A percentile compares a stretch with the other conserved stretches of the same genome.
phyloP scores from a whole-genome alignment of 805 yeast genomes.

The Spathaspora gorwiae region DNA sequence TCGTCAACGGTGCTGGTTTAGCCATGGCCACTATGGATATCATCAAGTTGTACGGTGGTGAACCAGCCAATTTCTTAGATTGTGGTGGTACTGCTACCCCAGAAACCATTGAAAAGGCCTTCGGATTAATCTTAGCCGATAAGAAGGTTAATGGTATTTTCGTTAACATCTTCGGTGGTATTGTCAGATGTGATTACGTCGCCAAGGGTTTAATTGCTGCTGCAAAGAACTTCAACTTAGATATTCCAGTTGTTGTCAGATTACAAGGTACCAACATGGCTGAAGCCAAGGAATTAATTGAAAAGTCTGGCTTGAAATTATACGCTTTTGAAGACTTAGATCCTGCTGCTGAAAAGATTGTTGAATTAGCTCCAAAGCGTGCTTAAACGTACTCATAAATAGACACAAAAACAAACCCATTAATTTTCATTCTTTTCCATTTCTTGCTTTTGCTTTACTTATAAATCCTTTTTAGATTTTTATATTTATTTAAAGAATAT shows the following conservation, averaged over 20 bases:
- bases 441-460: background rate
- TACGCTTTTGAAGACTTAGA: slow-evolving; percentile 89
- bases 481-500: too few species aligned
- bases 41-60: slow-evolving; percentile 96
- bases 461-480: background rate
- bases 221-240: slow-evolving; percentile 83
- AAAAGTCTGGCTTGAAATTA: slow-evolving; percentile 87
- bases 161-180: slow-evolving; percentile 98
- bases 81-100: slow-evolving; percentile 99
- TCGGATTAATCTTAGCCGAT: slow-evolving; percentile 87
- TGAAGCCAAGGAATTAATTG: slow-evolving; percentile 81
- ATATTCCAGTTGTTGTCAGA: slow-evolving; percentile 95
- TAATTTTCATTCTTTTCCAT: background rate
- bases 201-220: slow-evolving; percentile 97
- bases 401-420: background rate
- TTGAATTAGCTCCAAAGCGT: slow-evolving; percentile 51
- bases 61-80: slow-evolving; percentile 98
- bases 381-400: slow-evolving; percentile 4
- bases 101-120: slow-evolving; percentile 94
- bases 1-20: slow-evolving; percentile 99
- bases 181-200: slow-evolving; percentile 98
- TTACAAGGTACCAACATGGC: slow-evolving; percentile 96
- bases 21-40: slow-evolving; percentile 99
- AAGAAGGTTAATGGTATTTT: slow-evolving; percentile 88
- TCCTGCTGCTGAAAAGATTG: slow-evolving; percentile 95